A percentile compares a stretch with the other conserved stretches of the same genome.
These are phyloP conservation scores for Mucor lusitanicus DNA, from an alignment of 371 early-diverging fungal species.

Conservation along the genomic window DNA sequence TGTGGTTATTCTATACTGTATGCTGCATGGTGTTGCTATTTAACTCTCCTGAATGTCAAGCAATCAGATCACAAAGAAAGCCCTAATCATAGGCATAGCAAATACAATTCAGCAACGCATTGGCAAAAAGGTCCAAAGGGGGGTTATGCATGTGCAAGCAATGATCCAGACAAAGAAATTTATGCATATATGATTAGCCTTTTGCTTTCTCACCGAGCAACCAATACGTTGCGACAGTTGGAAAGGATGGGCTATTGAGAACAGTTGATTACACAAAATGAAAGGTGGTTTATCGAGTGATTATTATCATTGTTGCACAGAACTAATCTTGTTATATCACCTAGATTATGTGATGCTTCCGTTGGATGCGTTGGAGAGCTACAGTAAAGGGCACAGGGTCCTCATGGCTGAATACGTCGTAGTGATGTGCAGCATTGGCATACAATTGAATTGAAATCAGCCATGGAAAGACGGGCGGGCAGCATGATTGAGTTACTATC, in stretches of 20 bases:
- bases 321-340: constrained; percentile 4
- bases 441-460: not conserved
- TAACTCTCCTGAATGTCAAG: not conserved
- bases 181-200: constrained; percentile 33
- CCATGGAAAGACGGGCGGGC: constrained; percentile 66
- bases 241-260: constrained; percentile 72
- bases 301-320: not conserved
- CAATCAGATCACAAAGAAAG: constrained; percentile 55
- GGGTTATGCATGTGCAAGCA: constrained; percentile 24
- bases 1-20: not conserved
- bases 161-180: not conserved
- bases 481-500: constrained; percentile 91
- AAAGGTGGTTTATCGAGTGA: constrained; percentile 11
- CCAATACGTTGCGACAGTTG: constrained; percentile 71
- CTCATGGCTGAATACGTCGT: constrained; percentile 84
- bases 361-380: constrained; percentile 79
- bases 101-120: constrained; percentile 70
- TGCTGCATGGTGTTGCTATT: too few relatives aligned
- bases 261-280: constrained; percentile 61
- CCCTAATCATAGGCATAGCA: constrained; percentile 22
- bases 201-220: constrained; percentile 84
- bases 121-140: constrained; percentile 65
- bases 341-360: constrained; percentile 68
- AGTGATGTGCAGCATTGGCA: constrained; percentile 36
- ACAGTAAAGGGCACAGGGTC: constrained; percentile 85